phyloP scores from a whole-genome alignment of 140 eudicot species.

The Senecio squalidus region DNA sequence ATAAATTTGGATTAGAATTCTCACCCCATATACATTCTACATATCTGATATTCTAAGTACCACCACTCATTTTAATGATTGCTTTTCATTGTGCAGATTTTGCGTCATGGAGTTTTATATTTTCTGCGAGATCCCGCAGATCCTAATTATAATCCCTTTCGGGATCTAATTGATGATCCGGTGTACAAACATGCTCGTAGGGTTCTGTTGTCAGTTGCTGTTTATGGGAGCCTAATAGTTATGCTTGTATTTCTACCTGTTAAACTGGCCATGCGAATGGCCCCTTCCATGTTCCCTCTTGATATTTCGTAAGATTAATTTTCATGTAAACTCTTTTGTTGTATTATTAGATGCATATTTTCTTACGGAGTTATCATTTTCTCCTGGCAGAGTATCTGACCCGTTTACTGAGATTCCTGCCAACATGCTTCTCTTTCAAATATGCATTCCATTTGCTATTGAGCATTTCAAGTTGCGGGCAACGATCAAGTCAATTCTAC shows the following conservation, averaged over 20 bases:
- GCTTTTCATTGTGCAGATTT: conserved; percentile 36
- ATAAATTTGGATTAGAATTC: too few species aligned
- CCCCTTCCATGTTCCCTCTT: conserved; percentile 66
- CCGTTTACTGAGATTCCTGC: conserved; percentile 87
- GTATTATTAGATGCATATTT: conserved; percentile 9
- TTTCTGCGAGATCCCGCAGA: conserved; percentile 84
- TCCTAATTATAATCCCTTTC: conserved; percentile 79
- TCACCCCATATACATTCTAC: background rate
- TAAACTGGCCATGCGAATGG: conserved; percentile 75
- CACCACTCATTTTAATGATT: background rate
- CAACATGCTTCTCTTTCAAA: conserved; percentile 80
- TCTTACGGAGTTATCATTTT: conserved; percentile 1
- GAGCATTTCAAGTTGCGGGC: conserved; percentile 76
- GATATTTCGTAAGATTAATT: conserved; percentile 57
- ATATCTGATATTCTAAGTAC: background rate
- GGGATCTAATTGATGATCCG: conserved; percentile 88
- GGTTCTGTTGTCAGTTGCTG: conserved; percentile 70
- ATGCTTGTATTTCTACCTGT: conserved; percentile 75
- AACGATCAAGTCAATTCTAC: conserved; percentile 64
- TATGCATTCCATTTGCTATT: conserved; percentile 81
- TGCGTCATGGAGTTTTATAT: conserved; percentile 66
- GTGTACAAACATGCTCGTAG: conserved; percentile 82
- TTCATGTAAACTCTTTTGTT: background rate
- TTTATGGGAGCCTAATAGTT: conserved; percentile 75
- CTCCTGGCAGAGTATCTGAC: conserved; percentile 63